Base-by-base conservation (phyloP, 139 green algal genomes). In the Pleodorina starrii region DNA sequence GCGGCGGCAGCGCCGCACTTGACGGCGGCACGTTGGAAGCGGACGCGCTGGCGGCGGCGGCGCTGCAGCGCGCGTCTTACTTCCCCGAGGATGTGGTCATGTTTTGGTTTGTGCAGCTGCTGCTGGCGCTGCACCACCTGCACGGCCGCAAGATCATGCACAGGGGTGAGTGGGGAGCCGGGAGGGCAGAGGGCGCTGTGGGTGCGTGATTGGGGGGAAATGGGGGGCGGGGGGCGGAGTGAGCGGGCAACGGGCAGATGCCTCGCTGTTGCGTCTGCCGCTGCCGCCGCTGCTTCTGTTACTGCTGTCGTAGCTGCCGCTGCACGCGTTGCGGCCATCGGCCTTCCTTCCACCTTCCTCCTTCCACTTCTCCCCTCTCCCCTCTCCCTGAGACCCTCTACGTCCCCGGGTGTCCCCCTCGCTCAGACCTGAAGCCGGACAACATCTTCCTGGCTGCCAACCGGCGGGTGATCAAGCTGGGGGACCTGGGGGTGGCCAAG, bases 401-500 rank as follows among this genome's bases (percentile, higher is more conserved):
- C n/a, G n/a, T n/a, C n/a, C n/a, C n/a, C n/a, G n/a, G n/a, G n/a
- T n/a, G n/a, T n/a, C n/a, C n/a, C n/a, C n/a, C n/a, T n/a, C n/a
- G n/a, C 43, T 36, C 78, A 59, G 51, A 57, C 54, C 78, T 74
- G 36, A 87, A 88, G 76, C 69, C 79, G 21, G 75, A 88, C 54
- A 91, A 87, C 77, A 85, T 91, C 76, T 89, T 94, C 54, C 44
- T 86, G 23, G 44, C 42, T 66, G 86, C 75, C 48, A 83, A 91
- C 73, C 85, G 73, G 63, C 74, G 86, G 19, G 79, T 96, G 5
- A 91, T 97, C 38, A 98, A 97, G 92, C 86, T 99, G 68, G 94
- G 93, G 0, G 97, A 99, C 93, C 93, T 99, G 85, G 97, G 97
- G 21, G 95, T 98, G 54, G 94, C 94, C 21, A 97, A 97, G 91